Evolutionary conservation across 495 filamentous ascomycete genomes (phyloP).

Genomic region (Podospora fimiseda): DNA sequence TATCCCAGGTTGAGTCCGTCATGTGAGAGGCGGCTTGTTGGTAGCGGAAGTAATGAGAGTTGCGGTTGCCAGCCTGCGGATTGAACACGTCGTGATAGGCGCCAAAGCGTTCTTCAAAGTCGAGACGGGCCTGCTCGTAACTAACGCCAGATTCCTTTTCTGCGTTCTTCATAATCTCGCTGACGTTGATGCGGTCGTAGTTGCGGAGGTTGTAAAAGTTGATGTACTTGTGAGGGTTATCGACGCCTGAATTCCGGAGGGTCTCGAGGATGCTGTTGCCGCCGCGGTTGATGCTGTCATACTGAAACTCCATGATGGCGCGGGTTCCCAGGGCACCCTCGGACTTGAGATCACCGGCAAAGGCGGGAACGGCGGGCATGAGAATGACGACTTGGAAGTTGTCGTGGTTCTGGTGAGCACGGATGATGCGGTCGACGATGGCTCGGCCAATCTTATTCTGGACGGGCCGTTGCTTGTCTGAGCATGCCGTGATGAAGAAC

Average conservation of each 20-base stretch:
- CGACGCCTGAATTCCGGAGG: constrained; percentile 62
- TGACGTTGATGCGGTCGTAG: constrained; percentile 84
- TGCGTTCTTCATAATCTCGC: constrained; percentile 53
- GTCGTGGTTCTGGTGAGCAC: constrained; percentile 62
- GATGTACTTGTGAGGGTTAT: constrained; percentile 69
- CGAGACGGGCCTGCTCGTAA: constrained; percentile 63
- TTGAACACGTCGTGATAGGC: constrained; percentile 7
- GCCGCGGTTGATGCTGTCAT: constrained; percentile 80
- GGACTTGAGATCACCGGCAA: constrained; percentile 78
- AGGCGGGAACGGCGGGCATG: constrained; percentile 84
- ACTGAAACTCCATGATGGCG: constrained; percentile 86
- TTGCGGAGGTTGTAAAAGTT: constrained; percentile 92
- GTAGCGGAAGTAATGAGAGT: constrained; percentile 51
- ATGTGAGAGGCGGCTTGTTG: constrained; percentile 56
- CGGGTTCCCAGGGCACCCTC: constrained; percentile 78
- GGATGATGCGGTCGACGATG: constrained; percentile 81
- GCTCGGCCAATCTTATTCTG: constrained; percentile 81
- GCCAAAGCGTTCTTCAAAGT: constrained; percentile 53
- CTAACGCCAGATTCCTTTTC: constrained; percentile 63
- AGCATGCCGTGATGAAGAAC: constrained; percentile 94
- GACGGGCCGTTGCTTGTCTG: constrained; percentile 67
- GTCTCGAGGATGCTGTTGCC: constrained; percentile 80
- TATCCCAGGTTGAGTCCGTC: constrained; percentile 59
- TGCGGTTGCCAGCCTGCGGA: constrained; percentile 28
- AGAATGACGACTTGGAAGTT: constrained; percentile 79